Evolutionary conservation across 208 protist genomes (phyloP), one percentile per base, ranked within the genome.

Genomic region (Wallacemonas sp.): DNA sequence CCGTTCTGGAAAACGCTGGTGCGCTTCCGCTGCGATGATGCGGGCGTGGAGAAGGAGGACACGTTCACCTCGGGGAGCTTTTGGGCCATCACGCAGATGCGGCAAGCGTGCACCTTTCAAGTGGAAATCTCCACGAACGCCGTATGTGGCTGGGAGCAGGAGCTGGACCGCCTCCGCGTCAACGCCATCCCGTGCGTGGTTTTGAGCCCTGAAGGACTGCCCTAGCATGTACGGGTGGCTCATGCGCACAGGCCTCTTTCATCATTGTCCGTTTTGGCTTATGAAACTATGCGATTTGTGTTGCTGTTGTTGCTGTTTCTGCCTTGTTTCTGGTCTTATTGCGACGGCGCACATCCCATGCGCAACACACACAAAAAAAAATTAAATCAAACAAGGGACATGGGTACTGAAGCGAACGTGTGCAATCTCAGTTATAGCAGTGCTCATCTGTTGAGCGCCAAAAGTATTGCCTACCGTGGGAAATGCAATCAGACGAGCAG

Each of bases 181-280:
- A 93, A 85, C 71, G 85, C 90, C 3, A 84, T 96, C 22, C 90
- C 84, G 8, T 96, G 90, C 66, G 78, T 86, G 8, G 44, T 73
- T 19, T 38, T 96, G 27, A 46, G 41, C 8, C 28, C 26, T 38
- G 45, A 6, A 8, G 46, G n/a, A 6, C 24, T 3, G 9, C 24
- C 33, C 6, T 54, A 24, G 44, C 14, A 14, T 6, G 36, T 41
- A 41, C 14, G 36, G 6, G 36, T 41, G 36, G 36, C 14, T n/a
- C n/a, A n/a, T n/a, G n/a, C n/a, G n/a, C n/a, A n/a, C n/a, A n/a
- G n/a, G n/a, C n/a, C n/a, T n/a, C n/a, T n/a, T n/a, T n/a, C n/a
- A n/a, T n/a, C n/a, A n/a, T n/a, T n/a, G n/a, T n/a, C n/a, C n/a
- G n/a, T n/a, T n/a, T n/a, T n/a, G n/a, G n/a, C n/a, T n/a, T n/a